phyloP scores from a whole-genome alignment of 768 basidiomycete species.

The Psilocybe subaeruginosa region DNA sequence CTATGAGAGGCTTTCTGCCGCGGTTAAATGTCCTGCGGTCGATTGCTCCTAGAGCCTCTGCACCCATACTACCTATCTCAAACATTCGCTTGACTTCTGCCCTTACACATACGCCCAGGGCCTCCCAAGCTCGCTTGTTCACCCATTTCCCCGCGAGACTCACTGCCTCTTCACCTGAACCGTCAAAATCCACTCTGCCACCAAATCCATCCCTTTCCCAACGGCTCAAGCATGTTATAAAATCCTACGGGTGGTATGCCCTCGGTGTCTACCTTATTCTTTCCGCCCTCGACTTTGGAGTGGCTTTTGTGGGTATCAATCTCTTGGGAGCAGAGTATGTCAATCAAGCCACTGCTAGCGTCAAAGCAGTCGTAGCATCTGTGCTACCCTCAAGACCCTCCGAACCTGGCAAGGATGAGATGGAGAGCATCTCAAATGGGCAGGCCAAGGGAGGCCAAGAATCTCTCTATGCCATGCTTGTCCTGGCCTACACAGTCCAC shows the following conservation, averaged over 20 bases:
- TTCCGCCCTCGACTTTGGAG: slow-evolving; percentile 76
- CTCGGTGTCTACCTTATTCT: slow-evolving; percentile 86
- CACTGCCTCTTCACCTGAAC: slow-evolving; percentile 37
- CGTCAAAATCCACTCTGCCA: slow-evolving; percentile 37
- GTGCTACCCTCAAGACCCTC: slow-evolving; percentile 55
- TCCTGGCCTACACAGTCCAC: slow-evolving; percentile 94
- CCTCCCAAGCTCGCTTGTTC: slow-evolving; percentile 45
- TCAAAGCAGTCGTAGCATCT: slow-evolving; percentile 49
- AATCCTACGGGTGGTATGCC: slow-evolving; percentile 95
- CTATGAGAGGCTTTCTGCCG: slow-evolving; percentile 39
- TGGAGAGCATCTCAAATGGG: slow-evolving; percentile 43
- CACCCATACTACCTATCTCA: slow-evolving; percentile 52
- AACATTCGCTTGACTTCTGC: slow-evolving; percentile 35
- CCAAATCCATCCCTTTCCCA: slow-evolving; percentile 63
- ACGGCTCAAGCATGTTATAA: slow-evolving; percentile 81
- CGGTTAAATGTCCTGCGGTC: slow-evolving; percentile 51
- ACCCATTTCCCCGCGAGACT: slow-evolving; percentile 52
- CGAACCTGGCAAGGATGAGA: slow-evolving; percentile 71
- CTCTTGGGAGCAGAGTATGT: slow-evolving; percentile 92
- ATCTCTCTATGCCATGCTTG: slow-evolving; percentile 89
- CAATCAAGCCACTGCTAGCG: slow-evolving; percentile 59
- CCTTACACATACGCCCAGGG: slow-evolving; percentile 29
- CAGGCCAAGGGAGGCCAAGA: slow-evolving; percentile 51
- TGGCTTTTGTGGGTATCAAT: slow-evolving; percentile 85
- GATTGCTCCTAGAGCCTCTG: slow-evolving; percentile 44